A percentile compares a stretch with the other conserved stretches of the same genome.
Conservation (phyloP, 352 stramenopile genomes). For the Phytophthora agathidicida region DNA sequence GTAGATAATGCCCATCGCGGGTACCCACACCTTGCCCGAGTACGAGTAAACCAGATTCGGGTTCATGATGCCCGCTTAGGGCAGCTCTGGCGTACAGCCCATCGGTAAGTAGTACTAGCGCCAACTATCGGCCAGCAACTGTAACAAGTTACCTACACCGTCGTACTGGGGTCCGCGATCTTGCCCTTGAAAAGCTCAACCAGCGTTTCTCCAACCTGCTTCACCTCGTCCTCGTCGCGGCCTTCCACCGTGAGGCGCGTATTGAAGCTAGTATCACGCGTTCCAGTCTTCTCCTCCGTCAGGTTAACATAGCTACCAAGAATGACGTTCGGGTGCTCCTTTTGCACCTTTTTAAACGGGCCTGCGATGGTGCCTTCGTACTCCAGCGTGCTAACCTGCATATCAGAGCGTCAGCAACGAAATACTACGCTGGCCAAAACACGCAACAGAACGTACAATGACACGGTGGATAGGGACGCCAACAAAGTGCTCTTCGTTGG, state of each 20-base stretch:
- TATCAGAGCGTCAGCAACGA: conserved; percentile 20
- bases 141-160: conserved; percentile 8
- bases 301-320: conserved; percentile 87
- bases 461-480: conserved; percentile 75
- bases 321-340: conserved; percentile 60
- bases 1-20: no score
- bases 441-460: conserved; percentile 51
- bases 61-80: no score
- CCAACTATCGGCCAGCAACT: no score
- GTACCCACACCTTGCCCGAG: no score
- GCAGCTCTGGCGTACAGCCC: no score
- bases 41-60: no score
- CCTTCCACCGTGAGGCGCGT: conserved; percentile 66
- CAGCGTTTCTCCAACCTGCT: conserved; percentile 52
- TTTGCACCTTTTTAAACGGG: conserved; percentile 64
- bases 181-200: conserved; percentile 30
- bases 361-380: conserved; percentile 65
- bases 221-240: conserved; percentile 52
- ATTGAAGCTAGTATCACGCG: conserved; percentile 63
- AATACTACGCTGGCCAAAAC: no score
- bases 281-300: conserved; percentile 55
- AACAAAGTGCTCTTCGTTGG: conserved; percentile 77
- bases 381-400: conserved; percentile 67
- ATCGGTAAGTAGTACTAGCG: no score
- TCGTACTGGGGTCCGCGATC: conserved; percentile 7